phyloP scores from a whole-genome alignment of 495 filamentous ascomycete species.

The Daldinia grandis region DNA sequence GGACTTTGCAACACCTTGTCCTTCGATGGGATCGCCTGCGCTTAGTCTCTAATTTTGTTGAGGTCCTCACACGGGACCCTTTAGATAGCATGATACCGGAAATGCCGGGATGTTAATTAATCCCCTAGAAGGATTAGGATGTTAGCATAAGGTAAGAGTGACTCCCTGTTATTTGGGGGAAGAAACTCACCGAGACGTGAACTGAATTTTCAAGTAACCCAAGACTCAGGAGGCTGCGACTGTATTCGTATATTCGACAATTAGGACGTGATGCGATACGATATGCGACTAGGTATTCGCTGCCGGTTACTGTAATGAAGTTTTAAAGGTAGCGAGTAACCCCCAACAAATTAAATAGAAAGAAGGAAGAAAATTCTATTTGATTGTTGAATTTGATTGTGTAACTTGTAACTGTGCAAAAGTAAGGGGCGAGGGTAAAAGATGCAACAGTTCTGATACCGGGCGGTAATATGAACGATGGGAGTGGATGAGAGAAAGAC shows the following conservation, averaged over 20 bases:
- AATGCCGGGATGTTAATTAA: background rate
- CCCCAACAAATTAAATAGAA: background rate
- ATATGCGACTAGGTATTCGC: background rate
- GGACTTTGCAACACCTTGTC: conserved; percentile 26
- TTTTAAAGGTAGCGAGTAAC: background rate
- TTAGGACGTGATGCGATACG: conserved; percentile 2
- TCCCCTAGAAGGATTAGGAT: conserved; percentile 1
- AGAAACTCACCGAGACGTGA: background rate
- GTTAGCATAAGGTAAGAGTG: conserved; percentile 2
- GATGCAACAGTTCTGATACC: conserved; percentile 22
- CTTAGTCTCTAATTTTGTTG: background rate
- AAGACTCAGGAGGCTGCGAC: background rate
- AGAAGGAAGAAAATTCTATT: background rate
- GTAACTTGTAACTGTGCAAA: background rate
- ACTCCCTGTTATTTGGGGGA: too few relatives aligned
- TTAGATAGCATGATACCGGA: conserved; percentile 1
- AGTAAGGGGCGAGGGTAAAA: conserved; percentile 2
- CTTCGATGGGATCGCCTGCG: conserved; percentile 19
- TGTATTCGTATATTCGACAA: background rate
- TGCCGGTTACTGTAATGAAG: background rate
- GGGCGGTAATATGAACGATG: conserved; percentile 20
- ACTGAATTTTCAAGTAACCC: background rate
- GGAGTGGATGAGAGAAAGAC: conserved; percentile 34
- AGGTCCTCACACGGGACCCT: background rate
- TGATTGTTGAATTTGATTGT: background rate